Evolutionary conservation across 805 yeast species (phyloP), one percentile per base, ranked within the genome.

Genomic region (Starmerella kuoi): DNA sequence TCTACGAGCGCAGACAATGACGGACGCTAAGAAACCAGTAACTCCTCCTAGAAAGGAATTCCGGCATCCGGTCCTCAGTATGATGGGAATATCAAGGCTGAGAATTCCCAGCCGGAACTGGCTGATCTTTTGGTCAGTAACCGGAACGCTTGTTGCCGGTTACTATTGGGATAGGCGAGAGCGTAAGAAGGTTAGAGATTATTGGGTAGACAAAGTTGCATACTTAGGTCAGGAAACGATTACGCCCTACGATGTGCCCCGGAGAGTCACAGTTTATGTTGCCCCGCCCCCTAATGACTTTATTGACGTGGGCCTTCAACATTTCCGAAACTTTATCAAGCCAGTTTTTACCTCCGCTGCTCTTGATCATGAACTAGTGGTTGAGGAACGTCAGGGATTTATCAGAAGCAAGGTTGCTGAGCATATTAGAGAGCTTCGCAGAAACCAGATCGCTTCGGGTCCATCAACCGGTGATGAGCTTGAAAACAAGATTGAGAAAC

Each of bases 241-340:
- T 33, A 37, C 33, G 1, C 59, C 76, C 1, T 63, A 72, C 44
- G 67, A 69, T 41, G 54, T 71, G 18, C 84, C 95, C 2, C 70
- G 98, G 45, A 82, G 78, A 52, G 65, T 91, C 36, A 75, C 82
- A 1, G 76, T 91, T 1, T 87, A 78, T 58, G 72, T 87, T 43
- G 94, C 95, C 0, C 98, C 98, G n/a, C 96, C 97, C 7, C 97
- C 98, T 18, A 82, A 83, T 54, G 96, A 88, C 58, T 83, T 75
- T 52, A 62, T 88, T 37, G 91, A 78, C 32, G 79, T 76, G 43
- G 75, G 88, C 9, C 56, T 81, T 61, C 73, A 70, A 47, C 72
- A 82, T 41, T 84, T 87, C 68, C 72, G 84, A 50, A 74, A 77
- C 40, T 86, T 73, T 56, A 70, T 85, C 50, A 88, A 88, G 62